Conservation (phyloP, 148 eudicot genomes). For the Camellia granthamiana region DNA sequence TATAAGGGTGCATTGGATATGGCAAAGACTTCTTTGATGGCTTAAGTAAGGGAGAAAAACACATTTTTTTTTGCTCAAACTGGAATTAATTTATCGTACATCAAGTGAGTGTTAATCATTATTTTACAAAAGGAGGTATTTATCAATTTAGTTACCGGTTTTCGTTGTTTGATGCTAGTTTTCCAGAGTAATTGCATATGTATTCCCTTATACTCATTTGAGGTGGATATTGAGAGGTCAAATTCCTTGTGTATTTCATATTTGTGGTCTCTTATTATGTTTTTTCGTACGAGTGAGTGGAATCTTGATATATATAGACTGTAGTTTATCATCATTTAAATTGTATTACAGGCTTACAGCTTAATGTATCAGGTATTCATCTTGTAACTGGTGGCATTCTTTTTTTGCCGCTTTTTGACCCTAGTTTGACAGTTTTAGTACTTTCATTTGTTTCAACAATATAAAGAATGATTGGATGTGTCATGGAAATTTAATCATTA, state of each 20-base stretch:
- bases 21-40: constrained; percentile 47
- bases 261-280: background rate
- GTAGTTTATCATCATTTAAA: too few species aligned
- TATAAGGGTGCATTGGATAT: constrained; percentile 61
- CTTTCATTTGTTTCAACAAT: background rate
- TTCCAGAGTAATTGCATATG: background rate
- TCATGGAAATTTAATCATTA: background rate
- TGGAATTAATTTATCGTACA: background rate
- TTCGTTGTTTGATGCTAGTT: background rate
- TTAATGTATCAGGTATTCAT: background rate
- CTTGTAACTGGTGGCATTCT: background rate
- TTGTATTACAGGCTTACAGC: too few species aligned
- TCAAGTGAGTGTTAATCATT: background rate
- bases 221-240: background rate
- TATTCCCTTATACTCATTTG: background rate
- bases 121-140: background rate
- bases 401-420: background rate
- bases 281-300: background rate
- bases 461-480: background rate
- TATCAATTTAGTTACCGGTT: background rate
- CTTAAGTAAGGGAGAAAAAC: constrained; percentile 3
- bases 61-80: background rate
- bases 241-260: background rate
- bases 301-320: background rate
- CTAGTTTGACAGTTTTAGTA: background rate